Conservation (phyloP, 2,329 filamentous ascomycete genomes). For the Penicillium sp. region DNA sequence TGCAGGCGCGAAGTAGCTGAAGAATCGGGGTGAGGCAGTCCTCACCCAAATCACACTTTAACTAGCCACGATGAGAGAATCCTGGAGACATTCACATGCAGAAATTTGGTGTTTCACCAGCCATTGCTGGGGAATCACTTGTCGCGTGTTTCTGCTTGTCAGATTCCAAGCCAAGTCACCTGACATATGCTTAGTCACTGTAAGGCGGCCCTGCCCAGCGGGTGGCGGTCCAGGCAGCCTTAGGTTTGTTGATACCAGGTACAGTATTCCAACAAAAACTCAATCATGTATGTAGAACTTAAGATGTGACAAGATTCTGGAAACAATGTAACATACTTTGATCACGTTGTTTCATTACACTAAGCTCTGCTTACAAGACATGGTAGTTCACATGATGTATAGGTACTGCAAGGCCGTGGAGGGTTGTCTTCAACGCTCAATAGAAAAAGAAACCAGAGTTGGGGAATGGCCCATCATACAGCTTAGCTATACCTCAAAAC, state of each 20-base stretch:
- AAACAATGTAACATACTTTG: too few species aligned
- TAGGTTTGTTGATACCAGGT: background rate
- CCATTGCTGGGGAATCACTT: background rate
- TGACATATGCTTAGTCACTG: slow-evolving; percentile 1
- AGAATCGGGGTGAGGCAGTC: background rate
- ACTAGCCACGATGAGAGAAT: background rate
- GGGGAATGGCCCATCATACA: too few species aligned
- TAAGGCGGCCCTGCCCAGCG: background rate
- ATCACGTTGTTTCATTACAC: too few species aligned
- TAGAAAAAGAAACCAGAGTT: too few species aligned
- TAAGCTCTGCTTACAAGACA: too few species aligned
- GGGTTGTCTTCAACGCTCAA: too few species aligned
- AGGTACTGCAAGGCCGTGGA: too few species aligned
- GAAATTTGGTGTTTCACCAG: background rate
- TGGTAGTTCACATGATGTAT: too few species aligned
- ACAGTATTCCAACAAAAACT: too few species aligned
- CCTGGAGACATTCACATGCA: background rate
- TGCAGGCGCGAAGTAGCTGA: background rate
- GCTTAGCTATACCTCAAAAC: background rate
- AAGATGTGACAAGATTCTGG: too few species aligned
- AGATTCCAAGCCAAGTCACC: background rate
- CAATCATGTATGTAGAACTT: too few species aligned
- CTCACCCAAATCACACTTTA: background rate
- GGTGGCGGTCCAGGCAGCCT: background rate
- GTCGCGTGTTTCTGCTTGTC: background rate